These are phyloP conservation scores for Apiotrichum sp. DNA, from an alignment of 1,284 basidiomycete species.

Conservation along the genomic window DNA sequence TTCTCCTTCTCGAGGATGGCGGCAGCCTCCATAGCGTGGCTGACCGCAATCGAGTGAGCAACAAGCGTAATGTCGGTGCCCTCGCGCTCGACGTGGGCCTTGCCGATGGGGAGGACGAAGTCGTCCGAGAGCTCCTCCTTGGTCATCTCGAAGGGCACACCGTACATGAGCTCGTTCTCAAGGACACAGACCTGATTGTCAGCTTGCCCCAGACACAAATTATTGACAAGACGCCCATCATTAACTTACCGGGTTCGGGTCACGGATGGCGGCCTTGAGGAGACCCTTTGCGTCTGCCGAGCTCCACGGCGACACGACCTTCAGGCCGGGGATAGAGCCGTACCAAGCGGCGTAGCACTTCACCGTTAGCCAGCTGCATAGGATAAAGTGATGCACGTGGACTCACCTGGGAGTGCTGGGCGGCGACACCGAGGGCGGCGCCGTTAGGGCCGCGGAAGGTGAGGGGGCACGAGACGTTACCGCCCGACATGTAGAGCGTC, in stretches of 20 bases:
- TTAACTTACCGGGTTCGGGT: slow-evolving; percentile 74
- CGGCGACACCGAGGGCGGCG: slow-evolving; percentile 92
- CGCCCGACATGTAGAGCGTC: slow-evolving; percentile 99
- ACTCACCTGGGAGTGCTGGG: slow-evolving; percentile 61
- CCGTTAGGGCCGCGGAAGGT: slow-evolving; percentile 99
- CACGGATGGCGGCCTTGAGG: slow-evolving; percentile 94
- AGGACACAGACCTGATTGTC: slow-evolving; percentile 69
- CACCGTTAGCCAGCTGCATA: no score
- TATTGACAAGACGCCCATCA: background rate
- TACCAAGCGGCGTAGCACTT: slow-evolving; percentile 94
- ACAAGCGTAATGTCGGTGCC: slow-evolving; percentile 94
- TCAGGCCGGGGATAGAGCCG: slow-evolving; percentile 90
- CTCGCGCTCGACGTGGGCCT: slow-evolving; percentile 90
- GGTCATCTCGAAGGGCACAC: slow-evolving; percentile 92
- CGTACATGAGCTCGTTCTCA: slow-evolving; percentile 99
- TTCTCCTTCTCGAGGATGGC: slow-evolving; percentile 84
- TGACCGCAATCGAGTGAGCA: slow-evolving; percentile 94
- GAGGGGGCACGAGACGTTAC: slow-evolving; percentile 94
- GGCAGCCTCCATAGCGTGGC: slow-evolving; percentile 85
- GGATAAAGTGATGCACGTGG: no score
- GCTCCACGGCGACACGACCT: slow-evolving; percentile 95
- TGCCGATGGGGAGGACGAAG: slow-evolving; percentile 91
- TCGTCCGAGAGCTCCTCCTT: slow-evolving; percentile 90
- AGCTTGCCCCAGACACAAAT: background rate
- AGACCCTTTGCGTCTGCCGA: slow-evolving; percentile 98